phyloP scores from a whole-genome alignment of 2,329 filamentous ascomycete species.

The Colletotrichum spinosum region DNA sequence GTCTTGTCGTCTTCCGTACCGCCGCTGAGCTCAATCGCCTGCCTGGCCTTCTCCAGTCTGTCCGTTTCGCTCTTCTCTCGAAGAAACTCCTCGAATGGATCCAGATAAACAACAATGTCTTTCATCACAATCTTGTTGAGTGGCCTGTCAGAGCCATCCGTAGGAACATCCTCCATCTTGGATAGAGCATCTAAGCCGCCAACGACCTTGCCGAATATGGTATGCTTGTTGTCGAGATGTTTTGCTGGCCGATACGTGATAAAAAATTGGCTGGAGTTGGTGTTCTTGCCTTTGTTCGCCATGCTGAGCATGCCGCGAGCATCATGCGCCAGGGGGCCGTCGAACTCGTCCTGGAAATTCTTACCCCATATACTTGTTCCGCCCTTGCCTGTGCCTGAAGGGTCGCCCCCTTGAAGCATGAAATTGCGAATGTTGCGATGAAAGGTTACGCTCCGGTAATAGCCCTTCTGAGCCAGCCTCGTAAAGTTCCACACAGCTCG shows the following conservation, averaged over 20 bases:
- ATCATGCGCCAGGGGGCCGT: slow-evolving; percentile 88
- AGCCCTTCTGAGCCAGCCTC: slow-evolving; percentile 86
- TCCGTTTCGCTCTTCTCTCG: slow-evolving; percentile 78
- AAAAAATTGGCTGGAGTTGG: slow-evolving; percentile 95
- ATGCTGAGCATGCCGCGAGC: slow-evolving; percentile 85
- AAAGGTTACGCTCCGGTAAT: slow-evolving; percentile 86
- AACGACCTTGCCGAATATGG: slow-evolving; percentile 91
- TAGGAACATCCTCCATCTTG: slow-evolving; percentile 81
- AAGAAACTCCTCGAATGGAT: slow-evolving; percentile 95
- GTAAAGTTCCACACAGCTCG: slow-evolving; percentile 98
- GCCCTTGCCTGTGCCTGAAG: slow-evolving; percentile 91
- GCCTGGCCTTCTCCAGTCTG: slow-evolving; percentile 65
- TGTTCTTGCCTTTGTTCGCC: slow-evolving; percentile 99
- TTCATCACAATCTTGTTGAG: slow-evolving; percentile 83
- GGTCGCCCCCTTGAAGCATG: slow-evolving; percentile 98
- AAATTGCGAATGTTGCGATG: slow-evolving; percentile 96
- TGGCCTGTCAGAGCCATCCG: slow-evolving; percentile 81
- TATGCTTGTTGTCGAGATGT: slow-evolving; percentile 95
- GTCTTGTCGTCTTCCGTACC: slow-evolving; percentile 88
- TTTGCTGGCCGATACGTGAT: slow-evolving; percentile 87
- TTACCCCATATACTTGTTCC: slow-evolving; percentile 93
- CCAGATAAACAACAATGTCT: slow-evolving; percentile 87
- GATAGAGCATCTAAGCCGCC: slow-evolving; percentile 79
- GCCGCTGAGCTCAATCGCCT: slow-evolving; percentile 72
- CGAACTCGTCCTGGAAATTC: slow-evolving; percentile 93